Base-by-base conservation (phyloP, 2,329 filamentous ascomycete genomes). In the Hypoxylon sp. region DNA sequence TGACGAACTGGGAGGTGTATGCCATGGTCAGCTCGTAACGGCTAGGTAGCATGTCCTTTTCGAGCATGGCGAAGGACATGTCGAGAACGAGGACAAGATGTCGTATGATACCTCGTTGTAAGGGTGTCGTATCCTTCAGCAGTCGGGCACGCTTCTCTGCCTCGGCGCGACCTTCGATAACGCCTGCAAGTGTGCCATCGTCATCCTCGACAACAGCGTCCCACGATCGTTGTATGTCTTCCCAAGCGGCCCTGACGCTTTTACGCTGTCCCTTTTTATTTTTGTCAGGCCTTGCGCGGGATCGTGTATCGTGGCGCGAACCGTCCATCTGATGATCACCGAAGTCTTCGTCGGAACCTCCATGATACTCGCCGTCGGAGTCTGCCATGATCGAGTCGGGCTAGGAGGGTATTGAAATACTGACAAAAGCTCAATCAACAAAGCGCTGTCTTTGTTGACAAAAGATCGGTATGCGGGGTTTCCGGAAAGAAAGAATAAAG, bases 81-180 rank as follows among this genome's bases (percentile, higher is more conserved):
- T 99, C 94, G 23, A 99, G 75, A 27, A 97, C 87, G 15, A 99
- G 79, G 48, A 97, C 86, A 38, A 97, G 76, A 72, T 99, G 93
- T n/a, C 94, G 87, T 72, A 99, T 99, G 65, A 99, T 99, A 56
- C 94, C 94, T 63, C 94, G 84, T 73, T 99, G 94, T 45, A 99
- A 78, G 8, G 94, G 94, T 36, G 93, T 97, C 19, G 94, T 97
- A 70, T 99, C 94, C 71, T 91, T 89, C 55, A 96, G 79, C 55
- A 97, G 76, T 63, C 92, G 90, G 62, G 72, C 74, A 52, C 91
- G 84, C 77, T 95, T 95, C 69, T 89, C 86, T 15, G 90, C 90
- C 71, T 96, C 91, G 37, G 91, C 79, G 20, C 89, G 73, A 15
- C 87, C 87, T 59, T 90, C 86, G 29, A 96, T 81, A 8, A 82